A percentile compares a stretch with the other conserved stretches of the same genome.
phyloP scores from a whole-genome alignment of 306 rosid genomes.

The Begonia fuchsioides region DNA sequence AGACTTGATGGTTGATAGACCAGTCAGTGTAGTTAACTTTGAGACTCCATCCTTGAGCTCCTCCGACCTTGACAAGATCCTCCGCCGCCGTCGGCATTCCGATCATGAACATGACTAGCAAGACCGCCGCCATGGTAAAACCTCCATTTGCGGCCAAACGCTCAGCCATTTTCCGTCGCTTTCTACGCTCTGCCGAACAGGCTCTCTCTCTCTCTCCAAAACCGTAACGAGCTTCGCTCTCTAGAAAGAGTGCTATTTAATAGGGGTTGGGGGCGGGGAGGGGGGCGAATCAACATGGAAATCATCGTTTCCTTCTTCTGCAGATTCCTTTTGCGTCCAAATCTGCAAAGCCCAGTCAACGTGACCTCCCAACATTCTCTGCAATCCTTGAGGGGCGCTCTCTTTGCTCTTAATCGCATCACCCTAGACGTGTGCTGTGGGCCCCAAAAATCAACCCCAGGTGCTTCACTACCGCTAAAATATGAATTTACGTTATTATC shows the following conservation, averaged over 20 bases:
- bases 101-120: slow-evolving; percentile 1
- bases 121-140: not conserved
- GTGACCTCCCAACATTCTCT: too few relatives aligned
- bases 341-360: slow-evolving; percentile 4
- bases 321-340: not conserved
- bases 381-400: too few relatives aligned
- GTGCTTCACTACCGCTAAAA: too few relatives aligned
- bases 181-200: slow-evolving; percentile 4
- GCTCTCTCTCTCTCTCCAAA: slow-evolving; percentile 6
- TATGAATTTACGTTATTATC: too few relatives aligned
- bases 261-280: too few relatives aligned
- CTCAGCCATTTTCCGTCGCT: not conserved
- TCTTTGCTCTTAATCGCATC: too few relatives aligned
- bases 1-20: slow-evolving; percentile 28
- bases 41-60: slow-evolving; percentile 32
- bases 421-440: too few relatives aligned
- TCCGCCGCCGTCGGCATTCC: slow-evolving; percentile 1
- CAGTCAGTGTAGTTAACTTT: slow-evolving; percentile 52
- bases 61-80: slow-evolving; percentile 50
- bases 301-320: not conserved
- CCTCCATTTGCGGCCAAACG: not conserved
- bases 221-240: not conserved
- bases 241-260: too few relatives aligned
- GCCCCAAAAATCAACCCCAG: too few relatives aligned
- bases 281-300: not conserved